Conservation (phyloP, 2,329 filamentous ascomycete species). For the Fusarium palustre region DNA sequence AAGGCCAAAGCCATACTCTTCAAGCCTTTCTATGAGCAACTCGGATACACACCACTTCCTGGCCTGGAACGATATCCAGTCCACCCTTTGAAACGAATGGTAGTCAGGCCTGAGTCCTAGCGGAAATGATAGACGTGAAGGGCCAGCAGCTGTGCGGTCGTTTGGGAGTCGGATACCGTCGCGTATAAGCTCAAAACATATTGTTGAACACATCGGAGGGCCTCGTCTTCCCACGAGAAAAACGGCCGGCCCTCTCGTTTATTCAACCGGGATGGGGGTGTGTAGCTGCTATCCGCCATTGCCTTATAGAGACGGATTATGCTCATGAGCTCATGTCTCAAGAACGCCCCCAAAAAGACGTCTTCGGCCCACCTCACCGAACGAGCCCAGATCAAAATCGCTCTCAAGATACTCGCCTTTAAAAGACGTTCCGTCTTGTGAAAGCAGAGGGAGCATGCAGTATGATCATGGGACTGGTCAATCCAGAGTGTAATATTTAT, state of each 20-base stretch:
- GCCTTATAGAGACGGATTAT: not conserved
- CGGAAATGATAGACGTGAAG: not conserved
- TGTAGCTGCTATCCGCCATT: not conserved
- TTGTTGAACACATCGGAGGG: conserved; percentile 1
- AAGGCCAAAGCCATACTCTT: not conserved
- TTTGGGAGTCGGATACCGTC: not conserved
- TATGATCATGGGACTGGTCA: not conserved
- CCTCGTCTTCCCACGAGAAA: not conserved
- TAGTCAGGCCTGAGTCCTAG: not conserved
- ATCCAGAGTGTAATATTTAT: not conserved
- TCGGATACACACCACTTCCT: not conserved
- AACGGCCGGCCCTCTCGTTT: not conserved
- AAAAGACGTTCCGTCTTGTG: too few species aligned
- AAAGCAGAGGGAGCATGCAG: not conserved
- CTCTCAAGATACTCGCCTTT: not conserved
- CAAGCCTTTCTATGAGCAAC: not conserved
- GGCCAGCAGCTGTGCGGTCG: too few species aligned
- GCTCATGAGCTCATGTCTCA: conserved; percentile 6
- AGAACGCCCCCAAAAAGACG: conserved; percentile 11
- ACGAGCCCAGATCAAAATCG: not conserved
- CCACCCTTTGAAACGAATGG: not conserved
- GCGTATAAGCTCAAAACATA: not conserved
- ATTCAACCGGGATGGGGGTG: not conserved
- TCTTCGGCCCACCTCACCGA: not conserved
- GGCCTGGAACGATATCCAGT: not conserved